Base-by-base conservation (phyloP, 169 alveolate species). In the Eimeria necatrix region DNA sequence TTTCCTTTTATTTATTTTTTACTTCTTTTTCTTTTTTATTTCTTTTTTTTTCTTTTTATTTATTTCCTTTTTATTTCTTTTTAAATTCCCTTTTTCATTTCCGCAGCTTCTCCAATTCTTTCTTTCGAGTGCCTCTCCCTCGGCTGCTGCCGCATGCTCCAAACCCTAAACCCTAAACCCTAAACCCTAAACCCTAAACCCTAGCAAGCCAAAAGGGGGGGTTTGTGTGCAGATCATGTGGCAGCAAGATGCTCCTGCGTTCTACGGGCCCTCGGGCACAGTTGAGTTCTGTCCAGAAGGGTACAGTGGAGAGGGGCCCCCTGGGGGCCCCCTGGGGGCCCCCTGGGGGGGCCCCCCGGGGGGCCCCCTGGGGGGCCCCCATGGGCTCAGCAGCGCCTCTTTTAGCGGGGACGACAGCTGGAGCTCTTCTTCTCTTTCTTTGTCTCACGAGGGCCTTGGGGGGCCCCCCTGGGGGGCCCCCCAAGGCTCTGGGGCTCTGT, bases 251-350 rank as follows among this genome's bases (percentile, higher is more conserved):
- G 61, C 46, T n/a, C 78, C 76, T 22, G 2, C 80, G 22, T 18
- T 53, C 14, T 41, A 56, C 26, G 76, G 91, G 10, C 91, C 78
- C 78, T 12, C 78, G 1, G 91, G 91, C 7, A 84, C 91, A n/a
- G 91, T 84, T 52, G 61, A 64, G 14, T 64, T 64, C 26, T 64
- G 41, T n/a, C 76, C 76, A 5, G 76, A 9, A 14, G 76, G 14
- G 9, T 64, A 10, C 26, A 10, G 41, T 14, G 26, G 76, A 10
- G 76, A 64, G 76, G 76, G 41, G 64, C 20, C 64, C 64, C 64
- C 64, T 14, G 8, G 64, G 64, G 64, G 64, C 14, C 64, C 64
- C 64, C 64, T 56, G 64, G 64, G 64, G 64, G 64, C 64, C 64
- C 64, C 64, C 64, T 9, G 64, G 64, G 20, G 64, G 64, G 64